Evolutionary conservation across 805 yeast species (phyloP), one percentile per base, ranked within the genome.

Genomic region (Metschnikowia henanensis): DNA sequence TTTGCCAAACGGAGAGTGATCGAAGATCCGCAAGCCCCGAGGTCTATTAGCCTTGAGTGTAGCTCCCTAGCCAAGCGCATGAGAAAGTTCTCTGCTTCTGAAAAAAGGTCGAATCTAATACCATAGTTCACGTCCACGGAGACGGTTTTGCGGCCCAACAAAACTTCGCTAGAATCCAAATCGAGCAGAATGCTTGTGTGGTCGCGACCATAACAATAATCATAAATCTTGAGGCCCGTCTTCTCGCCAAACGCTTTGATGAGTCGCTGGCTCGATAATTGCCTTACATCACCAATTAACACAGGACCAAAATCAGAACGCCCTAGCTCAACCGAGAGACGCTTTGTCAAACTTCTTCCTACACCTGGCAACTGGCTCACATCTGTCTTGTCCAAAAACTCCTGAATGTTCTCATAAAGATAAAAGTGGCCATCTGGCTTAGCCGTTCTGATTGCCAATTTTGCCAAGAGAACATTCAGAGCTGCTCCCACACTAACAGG

Each of bases 51-150:
- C 41, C 95, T 70, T 0, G 62, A 49, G 38, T 74, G 65, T 38
- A 94, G 57, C 55, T 89, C 96, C 23, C 64, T 62, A 0, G 84
- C 70, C 37, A 90, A 64, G 16, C 76, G 65, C 28, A 70, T 65
- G 8, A 88, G 57, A 56, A 92, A 94, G 4, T 43, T 51, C 49
- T 84, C 91, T 19, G 84, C 78, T 57, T 92, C 88, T 0, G 63
- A 60, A 23, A 76, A 68, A 0, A 67, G 68, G 25, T 80, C 76
- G 51, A 91, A 85, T 37, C 98, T 60, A 1, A 92, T 86, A 0
- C 97, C 98, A 84, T 89, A 92, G 49, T 89, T 87, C 21, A 92
- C 84, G 58, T 92, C 98, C 4, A 90, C 85, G 0, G 96, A 88
- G 0, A 92, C 76, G 1, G 94, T 79, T 54, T 88, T 89, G 21